Percentiles rank a stretch among this genome's conserved stretches.
Evolutionary conservation across 352 stramenopile species (phyloP).

Genomic region (Globisporangium nunn): DNA sequence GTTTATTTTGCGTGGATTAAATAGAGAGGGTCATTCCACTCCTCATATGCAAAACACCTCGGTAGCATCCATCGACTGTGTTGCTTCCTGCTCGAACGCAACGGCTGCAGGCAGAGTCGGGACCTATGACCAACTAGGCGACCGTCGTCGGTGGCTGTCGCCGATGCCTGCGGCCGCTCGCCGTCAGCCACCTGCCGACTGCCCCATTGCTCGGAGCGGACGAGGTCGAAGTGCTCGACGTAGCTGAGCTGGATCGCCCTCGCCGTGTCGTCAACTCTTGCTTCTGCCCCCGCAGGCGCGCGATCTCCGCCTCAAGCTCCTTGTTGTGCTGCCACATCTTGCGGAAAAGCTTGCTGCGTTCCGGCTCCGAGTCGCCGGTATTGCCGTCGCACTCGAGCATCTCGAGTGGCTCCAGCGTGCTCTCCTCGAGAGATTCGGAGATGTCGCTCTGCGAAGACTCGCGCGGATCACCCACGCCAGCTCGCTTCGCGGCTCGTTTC

Average conservation of each 20-base stretch:
- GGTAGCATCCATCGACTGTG: no score
- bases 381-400: constrained; percentile 15
- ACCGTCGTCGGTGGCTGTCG: neutral
- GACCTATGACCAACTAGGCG: neutral
- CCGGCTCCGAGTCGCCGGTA: constrained; percentile 19
- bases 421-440: constrained; percentile 14
- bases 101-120: no score
- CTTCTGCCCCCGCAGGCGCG: constrained; percentile 34
- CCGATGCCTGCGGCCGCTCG: neutral
- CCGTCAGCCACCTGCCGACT: neutral
- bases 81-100: no score
- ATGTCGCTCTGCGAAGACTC: constrained; percentile 12
- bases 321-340: constrained; percentile 46
- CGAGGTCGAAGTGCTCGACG: neutral
- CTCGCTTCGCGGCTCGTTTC: constrained; percentile 6
- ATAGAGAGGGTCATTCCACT: no score
- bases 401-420: constrained; percentile 4
- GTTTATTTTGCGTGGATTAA: no score
- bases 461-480: neutral
- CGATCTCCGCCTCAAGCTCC: constrained; percentile 37
- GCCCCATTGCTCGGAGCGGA: neutral
- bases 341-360: constrained; percentile 34
- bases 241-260: neutral
- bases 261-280: constrained; percentile 5
- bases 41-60: no score